Evolutionary conservation across 2,329 filamentous ascomycete species (phyloP), one percentile per base, ranked within the genome.

Genomic region (Dothistroma pini): DNA sequence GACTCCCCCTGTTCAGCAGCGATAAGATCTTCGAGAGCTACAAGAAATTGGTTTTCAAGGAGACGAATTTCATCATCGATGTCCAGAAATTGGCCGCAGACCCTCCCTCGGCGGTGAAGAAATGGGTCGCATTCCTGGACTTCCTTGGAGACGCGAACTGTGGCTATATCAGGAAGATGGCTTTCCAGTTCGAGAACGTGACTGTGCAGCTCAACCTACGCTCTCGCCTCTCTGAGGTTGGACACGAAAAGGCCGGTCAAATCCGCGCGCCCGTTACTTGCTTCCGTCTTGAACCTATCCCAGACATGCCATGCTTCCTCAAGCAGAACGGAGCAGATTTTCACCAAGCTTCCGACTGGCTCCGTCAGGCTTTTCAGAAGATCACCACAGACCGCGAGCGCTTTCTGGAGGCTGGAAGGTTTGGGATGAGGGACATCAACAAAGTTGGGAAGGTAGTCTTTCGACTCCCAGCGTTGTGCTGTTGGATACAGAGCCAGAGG

Each of bases 371-470:
- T 4, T 53, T 53, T 22, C 3, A 4, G 16, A 16, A 32, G n/a
- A 35, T 53, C 31, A 12, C 25, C 0, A 31, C 12, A 2, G 11
- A 31, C 12, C 25, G 31, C 25, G 29, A 35, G 25, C 5, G 5
- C 11, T 57, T 50, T 32, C 35, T 7, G 14, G 31, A 44, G 12
- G 25, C 25, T 11, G 25, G 44, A 7, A 10, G 21, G 19, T 50
- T 57, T 34, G 29, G 25, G n/a, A 50, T 32, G 44, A 57, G 47
- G 47, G 55, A 57, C 9, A 19, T 57, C 7, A 50, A 57, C 44
- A 57, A 57, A 41, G 22, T 57, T 22, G 55, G 41, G 14, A 50
- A 50, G 44, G 12, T 38, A 2, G 29, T 50, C 16, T 57, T 57
- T 22, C 22, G 55, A 19, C 10, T 49, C 22, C 55, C 55, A 29